Conservation (phyloP, 768 basidiomycete species). For the Russula sp. region DNA sequence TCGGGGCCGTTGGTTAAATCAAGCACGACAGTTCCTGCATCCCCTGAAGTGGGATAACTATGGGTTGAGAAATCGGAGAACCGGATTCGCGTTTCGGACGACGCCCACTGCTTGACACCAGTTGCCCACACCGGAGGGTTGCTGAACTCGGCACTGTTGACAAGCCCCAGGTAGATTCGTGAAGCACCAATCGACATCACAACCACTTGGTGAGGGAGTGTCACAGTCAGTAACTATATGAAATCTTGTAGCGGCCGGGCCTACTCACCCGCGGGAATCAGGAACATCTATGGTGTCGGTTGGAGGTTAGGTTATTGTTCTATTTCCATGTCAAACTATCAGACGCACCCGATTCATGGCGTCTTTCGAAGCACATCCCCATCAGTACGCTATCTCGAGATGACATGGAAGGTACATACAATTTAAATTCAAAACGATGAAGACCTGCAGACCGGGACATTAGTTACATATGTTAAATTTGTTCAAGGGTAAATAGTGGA, state of each 20-base stretch:
- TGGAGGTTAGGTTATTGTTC: not conserved
- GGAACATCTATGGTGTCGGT: not conserved
- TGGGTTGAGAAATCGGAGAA: no score
- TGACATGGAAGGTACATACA: not conserved
- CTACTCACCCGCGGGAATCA: not conserved
- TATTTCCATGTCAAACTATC: not conserved
- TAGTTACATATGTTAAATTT: not conserved
- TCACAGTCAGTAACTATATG: not conserved
- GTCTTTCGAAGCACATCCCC: not conserved
- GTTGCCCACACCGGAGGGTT: not conserved
- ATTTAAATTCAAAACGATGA: not conserved
- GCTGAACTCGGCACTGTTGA: not conserved
- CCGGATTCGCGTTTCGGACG: no score
- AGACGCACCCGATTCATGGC: not conserved
- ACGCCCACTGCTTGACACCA: no score
- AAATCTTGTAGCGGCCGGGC: no score
- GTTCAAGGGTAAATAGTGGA: no score
- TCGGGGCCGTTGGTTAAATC: no score
- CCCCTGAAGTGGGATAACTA: no score
- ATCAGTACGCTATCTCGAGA: not conserved
- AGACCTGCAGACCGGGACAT: not conserved
- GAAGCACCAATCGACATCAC: conserved; percentile 1
- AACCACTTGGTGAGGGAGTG: not conserved
- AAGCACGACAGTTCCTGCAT: no score
- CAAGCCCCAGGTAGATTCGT: not conserved